These are phyloP conservation scores for Cercospora canescens DNA, from an alignment of 2,329 filamentous ascomycete genomes.

Conservation along the genomic window DNA sequence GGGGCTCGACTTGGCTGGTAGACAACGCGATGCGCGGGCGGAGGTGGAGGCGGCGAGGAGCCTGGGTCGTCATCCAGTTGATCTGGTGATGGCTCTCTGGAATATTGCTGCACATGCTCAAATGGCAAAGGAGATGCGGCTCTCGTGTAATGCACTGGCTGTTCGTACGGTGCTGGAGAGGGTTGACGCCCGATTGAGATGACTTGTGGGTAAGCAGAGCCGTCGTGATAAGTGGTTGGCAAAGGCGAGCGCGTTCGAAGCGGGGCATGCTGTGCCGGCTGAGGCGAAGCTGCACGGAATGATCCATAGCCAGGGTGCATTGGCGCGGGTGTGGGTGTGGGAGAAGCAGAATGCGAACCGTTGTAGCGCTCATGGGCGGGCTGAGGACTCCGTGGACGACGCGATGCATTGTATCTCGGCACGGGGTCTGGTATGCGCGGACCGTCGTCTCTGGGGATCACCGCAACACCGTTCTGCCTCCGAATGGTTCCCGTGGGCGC, in stretches of 20 bases:
- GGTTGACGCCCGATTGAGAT: constrained; percentile 29
- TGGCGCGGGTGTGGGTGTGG: constrained; percentile 38
- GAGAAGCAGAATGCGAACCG: constrained; percentile 39
- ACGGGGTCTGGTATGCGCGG: constrained; percentile 36
- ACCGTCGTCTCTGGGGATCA: constrained; percentile 27
- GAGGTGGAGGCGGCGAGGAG: constrained; percentile 78
- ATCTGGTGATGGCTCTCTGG: constrained; percentile 1
- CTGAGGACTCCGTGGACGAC: constrained; percentile 28
- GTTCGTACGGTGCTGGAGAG: constrained; percentile 32
- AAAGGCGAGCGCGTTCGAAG: constrained; percentile 46
- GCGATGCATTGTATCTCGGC: constrained; percentile 28
- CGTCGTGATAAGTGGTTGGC: constrained; percentile 38
- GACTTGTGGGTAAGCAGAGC: constrained; percentile 35
- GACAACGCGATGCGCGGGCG: constrained; percentile 71
- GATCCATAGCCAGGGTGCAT: constrained; percentile 32
- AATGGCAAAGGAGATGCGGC: constrained; percentile 22
- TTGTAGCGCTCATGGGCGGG: constrained; percentile 21
- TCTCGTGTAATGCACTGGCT: constrained; percentile 23
- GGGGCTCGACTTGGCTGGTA: constrained; percentile 53
- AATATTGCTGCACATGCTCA: constrained; percentile 31
- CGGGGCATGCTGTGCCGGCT: constrained; percentile 28
- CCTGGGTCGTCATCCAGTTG: constrained; percentile 45
- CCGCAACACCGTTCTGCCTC: constrained; percentile 23
- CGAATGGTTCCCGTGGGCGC: constrained; percentile 35
- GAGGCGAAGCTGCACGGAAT: constrained; percentile 31